Evolutionary conservation across 768 basidiomycete species (phyloP).

Genomic region (Tulasnella sp.): DNA sequence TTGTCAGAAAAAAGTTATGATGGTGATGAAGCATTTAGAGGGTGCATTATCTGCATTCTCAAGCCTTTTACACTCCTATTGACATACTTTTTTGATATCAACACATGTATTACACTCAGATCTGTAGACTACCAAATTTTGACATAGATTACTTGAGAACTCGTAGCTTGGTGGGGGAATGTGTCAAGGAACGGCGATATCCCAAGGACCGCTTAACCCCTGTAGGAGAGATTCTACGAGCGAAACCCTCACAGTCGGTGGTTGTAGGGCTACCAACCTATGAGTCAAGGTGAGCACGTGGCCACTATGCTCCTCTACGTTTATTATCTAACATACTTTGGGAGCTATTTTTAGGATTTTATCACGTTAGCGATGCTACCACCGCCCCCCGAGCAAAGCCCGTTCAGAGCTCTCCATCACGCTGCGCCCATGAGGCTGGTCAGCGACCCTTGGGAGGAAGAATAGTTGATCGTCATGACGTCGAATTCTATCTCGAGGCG

Average conservation of each 20-base stretch:
- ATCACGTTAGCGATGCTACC: conserved; percentile 17
- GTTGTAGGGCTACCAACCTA: conserved; percentile 13
- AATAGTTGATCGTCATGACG: neutral
- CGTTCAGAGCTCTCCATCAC: conserved; percentile 14
- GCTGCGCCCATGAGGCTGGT: conserved; percentile 16
- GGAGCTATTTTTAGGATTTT: conserved; percentile 16
- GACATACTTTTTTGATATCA: too few relatives aligned
- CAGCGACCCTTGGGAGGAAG: conserved; percentile 18
- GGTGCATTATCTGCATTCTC: too few relatives aligned
- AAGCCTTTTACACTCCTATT: too few relatives aligned
- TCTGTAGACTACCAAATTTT: neutral
- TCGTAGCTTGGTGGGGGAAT: neutral
- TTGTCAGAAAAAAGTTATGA: too few relatives aligned
- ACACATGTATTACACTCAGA: too few relatives aligned
- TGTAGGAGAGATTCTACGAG: conserved; percentile 13
- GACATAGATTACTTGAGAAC: neutral
- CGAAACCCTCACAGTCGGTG: conserved; percentile 11
- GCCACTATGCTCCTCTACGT: neutral
- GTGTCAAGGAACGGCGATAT: neutral
- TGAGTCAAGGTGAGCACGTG: conserved; percentile 11
- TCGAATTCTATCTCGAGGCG: too few relatives aligned
- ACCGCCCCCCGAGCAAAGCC: conserved; percentile 13
- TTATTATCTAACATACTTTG: neutral
- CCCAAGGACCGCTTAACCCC: neutral
- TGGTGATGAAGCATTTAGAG: too few relatives aligned